These are phyloP conservation scores for Mortierella sp. DNA, from an alignment of 371 early-diverging fungal species.

Conservation along the genomic window DNA sequence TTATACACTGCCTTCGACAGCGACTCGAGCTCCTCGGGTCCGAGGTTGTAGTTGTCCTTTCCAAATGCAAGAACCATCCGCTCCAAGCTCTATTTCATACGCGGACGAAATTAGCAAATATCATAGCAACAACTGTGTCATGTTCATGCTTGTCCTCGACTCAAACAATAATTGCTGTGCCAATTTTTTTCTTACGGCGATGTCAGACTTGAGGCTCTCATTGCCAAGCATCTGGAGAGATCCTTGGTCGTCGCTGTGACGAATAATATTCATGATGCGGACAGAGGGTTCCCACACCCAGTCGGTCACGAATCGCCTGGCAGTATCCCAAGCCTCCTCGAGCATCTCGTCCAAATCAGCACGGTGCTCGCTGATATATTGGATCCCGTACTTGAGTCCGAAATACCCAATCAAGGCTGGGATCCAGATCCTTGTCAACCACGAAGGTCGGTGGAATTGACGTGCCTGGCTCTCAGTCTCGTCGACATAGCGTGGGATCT, in stretches of 20 bases:
- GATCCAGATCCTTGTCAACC: slow-evolving; percentile 43
- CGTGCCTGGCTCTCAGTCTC: slow-evolving; percentile 42
- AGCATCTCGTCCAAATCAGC: slow-evolving; percentile 65
- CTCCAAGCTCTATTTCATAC: slow-evolving; percentile 76
- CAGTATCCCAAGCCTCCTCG: slow-evolving; percentile 67
- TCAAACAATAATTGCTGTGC: no score
- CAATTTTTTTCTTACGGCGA: slow-evolving; percentile 67
- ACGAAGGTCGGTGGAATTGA: slow-evolving; percentile 34
- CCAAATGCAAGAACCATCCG: slow-evolving; percentile 92
- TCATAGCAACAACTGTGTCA: no score
- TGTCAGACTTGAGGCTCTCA: slow-evolving; percentile 82
- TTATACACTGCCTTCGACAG: slow-evolving; percentile 67
- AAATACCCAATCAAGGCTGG: slow-evolving; percentile 56
- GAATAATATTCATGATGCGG: slow-evolving; percentile 87
- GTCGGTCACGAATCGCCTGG: slow-evolving; percentile 70
- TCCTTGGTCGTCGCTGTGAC: slow-evolving; percentile 78
- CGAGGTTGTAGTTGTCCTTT: slow-evolving; percentile 65
- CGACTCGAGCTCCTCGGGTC: slow-evolving; percentile 55
- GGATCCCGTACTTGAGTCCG: slow-evolving; percentile 55
- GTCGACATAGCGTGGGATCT: slow-evolving; percentile 38
- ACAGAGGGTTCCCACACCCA: slow-evolving; percentile 87
- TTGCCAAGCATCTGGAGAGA: slow-evolving; percentile 81
- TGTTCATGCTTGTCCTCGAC: no score
- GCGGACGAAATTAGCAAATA: background rate
- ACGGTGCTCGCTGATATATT: slow-evolving; percentile 62